phyloP scores from a whole-genome alignment of 441 rosid genomes.

The Croton setiger region DNA sequence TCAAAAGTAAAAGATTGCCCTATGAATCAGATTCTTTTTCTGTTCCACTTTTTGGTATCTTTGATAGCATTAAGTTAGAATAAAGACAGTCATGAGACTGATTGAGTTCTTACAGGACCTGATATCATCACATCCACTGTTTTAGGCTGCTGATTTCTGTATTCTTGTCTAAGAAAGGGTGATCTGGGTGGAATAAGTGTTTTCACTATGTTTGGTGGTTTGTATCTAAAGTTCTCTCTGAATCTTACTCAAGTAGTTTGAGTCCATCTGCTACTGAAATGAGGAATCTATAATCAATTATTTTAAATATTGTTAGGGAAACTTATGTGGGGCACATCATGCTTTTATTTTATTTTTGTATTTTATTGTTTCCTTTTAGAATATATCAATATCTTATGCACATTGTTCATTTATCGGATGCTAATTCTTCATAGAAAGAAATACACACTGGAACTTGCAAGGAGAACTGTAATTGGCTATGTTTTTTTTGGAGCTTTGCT shows the following conservation, averaged over 20 bases:
- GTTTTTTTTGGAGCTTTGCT: not conserved
- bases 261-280: not conserved
- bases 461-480: not conserved
- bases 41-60: not conserved
- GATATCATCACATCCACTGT: not conserved
- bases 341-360: not conserved
- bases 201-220: not conserved
- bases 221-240: not conserved
- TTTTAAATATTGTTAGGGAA: not conserved
- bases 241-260: not conserved
- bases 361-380: not conserved
- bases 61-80: not conserved
- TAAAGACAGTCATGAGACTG: too few species aligned
- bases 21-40: not conserved
- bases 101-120: not conserved
- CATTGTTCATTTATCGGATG: not conserved
- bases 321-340: not conserved
- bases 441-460: not conserved
- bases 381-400: not conserved
- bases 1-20: not conserved
- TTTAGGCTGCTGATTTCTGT: not conserved
- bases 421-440: not conserved
- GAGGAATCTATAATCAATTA: not conserved
- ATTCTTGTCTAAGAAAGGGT: not conserved
- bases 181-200: not conserved